Base-by-base conservation (phyloP, 2,329 filamentous ascomycete genomes). In the Neoascochyta sp. region DNA sequence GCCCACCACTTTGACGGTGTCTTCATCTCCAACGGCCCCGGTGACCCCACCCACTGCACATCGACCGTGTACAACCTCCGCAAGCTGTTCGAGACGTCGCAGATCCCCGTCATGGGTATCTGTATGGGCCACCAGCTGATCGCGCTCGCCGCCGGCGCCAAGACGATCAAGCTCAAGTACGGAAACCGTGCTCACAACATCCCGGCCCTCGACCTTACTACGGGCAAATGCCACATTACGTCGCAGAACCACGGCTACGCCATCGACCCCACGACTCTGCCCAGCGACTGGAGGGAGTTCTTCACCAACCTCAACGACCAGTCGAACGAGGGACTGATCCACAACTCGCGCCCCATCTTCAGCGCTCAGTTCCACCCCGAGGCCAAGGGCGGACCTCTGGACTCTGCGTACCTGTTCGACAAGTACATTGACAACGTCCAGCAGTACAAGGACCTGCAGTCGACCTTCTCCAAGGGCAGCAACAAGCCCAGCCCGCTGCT, bases 131-230 rank as follows among this genome's bases (percentile, higher is more conserved):
- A 98, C 69, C 92, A 98, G 74, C 81, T 98, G 30, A 75, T 98
- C 36, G 90, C 89, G 45, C 78, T 95, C 50, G 88, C 92, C 27
- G 76, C 84, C 37, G 92, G 92, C 43, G 92, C 86, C 32, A 76
- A 80, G 54, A 96, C 92, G 41, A 83, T 93, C 70, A 96, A 96
- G 78, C 80, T 98, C 68, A 96, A 96, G 78, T 98, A 95, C 66
- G 92, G 92, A 59, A 98, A 98, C 77, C 85, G 92, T 51, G 92
- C 89, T 11, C 92, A 96, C 75, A 98, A 98, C 75, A 96, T 96
- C 54, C 92, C 92, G 7, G 88, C 89, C 39, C 73, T 96, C 36
- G 90, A 96, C 63, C 74, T 95, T 63, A 95, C 86, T 39, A 96
- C 90, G 20, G 90, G 92, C 35, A 87, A 90, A 66, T 96, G 92